Evolutionary conservation across 139 green algal species (phyloP), one percentile per base, ranked within the genome.

Genomic region (Coelastrella sp.): DNA sequence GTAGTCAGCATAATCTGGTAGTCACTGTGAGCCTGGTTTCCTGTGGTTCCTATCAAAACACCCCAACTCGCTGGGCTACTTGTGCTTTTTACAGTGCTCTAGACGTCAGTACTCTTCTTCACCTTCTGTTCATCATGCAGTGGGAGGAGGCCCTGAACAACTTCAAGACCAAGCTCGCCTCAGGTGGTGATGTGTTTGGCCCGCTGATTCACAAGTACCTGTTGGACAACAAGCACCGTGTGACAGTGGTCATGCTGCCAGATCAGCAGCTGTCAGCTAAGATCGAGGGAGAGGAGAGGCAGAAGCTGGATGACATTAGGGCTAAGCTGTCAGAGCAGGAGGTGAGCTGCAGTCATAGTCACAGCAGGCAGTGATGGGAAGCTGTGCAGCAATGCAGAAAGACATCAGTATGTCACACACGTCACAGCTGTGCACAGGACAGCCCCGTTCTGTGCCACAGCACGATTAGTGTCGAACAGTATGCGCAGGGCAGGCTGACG

Each of bases 201-300:
- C 96, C 97, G 22, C 93, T 99, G 13, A 98, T 99, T 81, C 80
- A 91, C 8, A 95, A 96, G 90, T 98, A 97, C 94, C 91, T 99
- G 79, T 94, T 99, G 57, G 92, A 97, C 87, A 99, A 99, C 95
- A 89, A 85, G 7, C 98, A 99, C 96, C 81, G 89, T 58, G 97
- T 99, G 71, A 97, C 95, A 0, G 94, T 99, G 20, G 92, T 97
- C 83, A 93, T 99, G 93, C 94, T 96, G 90, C 96, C 96, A 6
- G 97, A 99, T 83, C 47, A 76, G 5, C 23, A 91, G 83, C 93
- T 97, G 90, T 94, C 87, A 8, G 80, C 94, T 4, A 86, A 95
- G 90, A 90, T 95, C 23, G 98, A 99, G 93, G 92, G 76, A 22
- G 91, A 92, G 56, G 98, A 99, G 94, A 90, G 92, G 90, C 87